Evolutionary conservation across 352 stramenopile species (phyloP), one percentile per base, ranked within the genome.

Genomic region (Plasmopara viticola): DNA sequence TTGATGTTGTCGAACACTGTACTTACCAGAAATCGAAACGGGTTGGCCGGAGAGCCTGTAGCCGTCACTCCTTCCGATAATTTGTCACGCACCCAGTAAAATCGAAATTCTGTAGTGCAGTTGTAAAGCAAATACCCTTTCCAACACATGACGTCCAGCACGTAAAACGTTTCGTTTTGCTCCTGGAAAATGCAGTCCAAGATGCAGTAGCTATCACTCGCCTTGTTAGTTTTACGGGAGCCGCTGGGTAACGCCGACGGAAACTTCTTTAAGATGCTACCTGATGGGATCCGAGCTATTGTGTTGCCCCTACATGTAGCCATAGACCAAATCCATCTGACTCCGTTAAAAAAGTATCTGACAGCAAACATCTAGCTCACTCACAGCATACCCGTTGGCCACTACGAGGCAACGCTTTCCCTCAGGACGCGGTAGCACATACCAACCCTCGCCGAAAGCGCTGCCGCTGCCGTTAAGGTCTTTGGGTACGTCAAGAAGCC

Each of bases 61-160:
- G 57, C 64, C 1, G 78, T 63, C 5, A 60, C 66, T 39, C 72
- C 76, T 66, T 97, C 89, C 2, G 70, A 70, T 6, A 97, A 72
- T 66, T 97, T 96, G 61, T 94, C 87, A 4, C 82, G 83, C 51
- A 96, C 68, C 88, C 88, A 97, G 62, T 94, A 97, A 5, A 91
- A 70, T 13, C 90, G 80, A 49, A 97, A 97, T 57, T 96, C 86
- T 9, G 79, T 90, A n/a, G 88, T 94, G 65, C 88, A 96, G 64
- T 95, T 90, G 60, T 96, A 96, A 38, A 97, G 60, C 48, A 92
- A 47, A 56, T 95, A 94, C n/a, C 85, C 80, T 62, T 96, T 97
- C 90, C 90, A 97, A 68, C 84, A 95, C 83, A 97, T 92, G 61
- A 96, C 79, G 58, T 97, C 90, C n/a, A 96, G 56, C 30, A 97